phyloP scores from a whole-genome alignment of 2,329 filamentous ascomycete species.

The Xylariaceae sp. region DNA sequence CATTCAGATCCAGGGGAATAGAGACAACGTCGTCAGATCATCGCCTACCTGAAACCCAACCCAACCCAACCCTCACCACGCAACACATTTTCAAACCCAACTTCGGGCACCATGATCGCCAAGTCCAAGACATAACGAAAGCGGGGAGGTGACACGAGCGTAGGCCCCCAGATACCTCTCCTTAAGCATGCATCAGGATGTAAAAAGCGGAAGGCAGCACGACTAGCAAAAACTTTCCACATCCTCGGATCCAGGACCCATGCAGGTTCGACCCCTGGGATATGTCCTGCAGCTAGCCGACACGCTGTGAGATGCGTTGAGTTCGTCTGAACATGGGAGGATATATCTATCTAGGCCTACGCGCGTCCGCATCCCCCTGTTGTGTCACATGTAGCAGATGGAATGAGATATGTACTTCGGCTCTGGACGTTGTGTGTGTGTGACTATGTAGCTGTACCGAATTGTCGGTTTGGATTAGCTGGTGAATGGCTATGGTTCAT shows the following conservation, averaged over 20 bases:
- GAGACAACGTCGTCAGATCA: no score
- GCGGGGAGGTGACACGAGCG: no score
- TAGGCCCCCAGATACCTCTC: no score
- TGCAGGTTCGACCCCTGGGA: neutral
- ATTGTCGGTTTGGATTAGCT: neutral
- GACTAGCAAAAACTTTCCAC: slow-evolving; percentile 2
- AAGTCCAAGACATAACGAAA: no score
- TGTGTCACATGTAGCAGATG: slow-evolving; percentile 10
- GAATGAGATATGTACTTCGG: slow-evolving; percentile 2
- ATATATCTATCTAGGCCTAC: slow-evolving; percentile 6
- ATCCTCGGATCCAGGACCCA: neutral
- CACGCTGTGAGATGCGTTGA: neutral
- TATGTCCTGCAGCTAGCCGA: slow-evolving; percentile 8
- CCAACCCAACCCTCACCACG: no score
- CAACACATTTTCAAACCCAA: no score
- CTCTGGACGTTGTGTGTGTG: slow-evolving; percentile 1
- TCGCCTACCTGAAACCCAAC: no score
- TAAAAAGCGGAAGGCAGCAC: neutral
- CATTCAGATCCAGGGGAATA: no score
- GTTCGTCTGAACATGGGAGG: neutral
- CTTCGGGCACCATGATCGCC: no score
- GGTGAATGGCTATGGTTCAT: neutral
- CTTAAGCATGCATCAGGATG: no score
- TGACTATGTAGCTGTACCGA: neutral
- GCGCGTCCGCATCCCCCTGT: neutral